These are phyloP conservation scores for Sarcocystis neurona DNA, from an alignment of 169 alveolate genomes.

Conservation along the genomic window DNA sequence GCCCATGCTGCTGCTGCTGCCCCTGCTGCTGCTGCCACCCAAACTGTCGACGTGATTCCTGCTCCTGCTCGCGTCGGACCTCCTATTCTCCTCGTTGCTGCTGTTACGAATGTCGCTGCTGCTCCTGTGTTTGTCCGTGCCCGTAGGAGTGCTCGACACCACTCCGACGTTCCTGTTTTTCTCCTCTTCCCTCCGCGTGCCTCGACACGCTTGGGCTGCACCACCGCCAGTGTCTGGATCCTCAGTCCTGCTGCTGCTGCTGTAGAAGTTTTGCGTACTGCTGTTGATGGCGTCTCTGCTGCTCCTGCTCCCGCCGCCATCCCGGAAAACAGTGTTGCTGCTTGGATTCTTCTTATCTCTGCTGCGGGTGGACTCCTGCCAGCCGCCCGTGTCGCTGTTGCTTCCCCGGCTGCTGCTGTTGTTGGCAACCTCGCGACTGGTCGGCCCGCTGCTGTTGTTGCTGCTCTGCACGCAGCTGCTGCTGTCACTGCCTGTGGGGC, in stretches of 20 bases:
- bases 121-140: too few relatives aligned
- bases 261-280: neutral
- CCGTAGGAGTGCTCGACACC: too few relatives aligned
- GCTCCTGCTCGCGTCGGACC: neutral
- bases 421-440: neutral
- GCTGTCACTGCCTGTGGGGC: neutral
- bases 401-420: neutral
- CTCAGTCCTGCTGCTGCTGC: neutral
- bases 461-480: neutral
- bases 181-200: too few relatives aligned
- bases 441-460: neutral
- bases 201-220: too few relatives aligned
- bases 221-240: too few relatives aligned
- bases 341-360: neutral
- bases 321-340: neutral
- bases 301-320: neutral
- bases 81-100: neutral
- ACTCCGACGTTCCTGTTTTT: too few relatives aligned
- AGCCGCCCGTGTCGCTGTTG: neutral
- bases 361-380: neutral
- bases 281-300: slow-evolving; percentile 25
- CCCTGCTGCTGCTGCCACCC: neutral
- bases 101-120: too few relatives aligned
- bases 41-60: neutral
- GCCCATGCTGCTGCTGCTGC: slow-evolving; percentile 13